Evolutionary conservation across 768 basidiomycete species (phyloP), one percentile per base, ranked within the genome.

Genomic region (Zangia roseola): DNA sequence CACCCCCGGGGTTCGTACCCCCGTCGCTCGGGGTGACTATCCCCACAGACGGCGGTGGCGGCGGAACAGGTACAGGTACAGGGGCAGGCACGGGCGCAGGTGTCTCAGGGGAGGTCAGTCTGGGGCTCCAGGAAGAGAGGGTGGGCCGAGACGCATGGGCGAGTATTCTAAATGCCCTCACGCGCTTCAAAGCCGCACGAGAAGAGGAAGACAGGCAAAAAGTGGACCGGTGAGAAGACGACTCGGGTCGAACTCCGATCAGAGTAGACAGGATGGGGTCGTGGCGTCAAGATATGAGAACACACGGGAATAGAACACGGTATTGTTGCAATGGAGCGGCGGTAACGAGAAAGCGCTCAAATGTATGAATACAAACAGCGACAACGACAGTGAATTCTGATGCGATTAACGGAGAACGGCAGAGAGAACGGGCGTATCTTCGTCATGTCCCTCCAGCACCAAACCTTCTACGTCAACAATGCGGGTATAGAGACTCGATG

Each of bases 21-120:
- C 84, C 88, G 4, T 84, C 87, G 7, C 80, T 89, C 14, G 89
- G 89, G 6, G 87, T 90, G 12, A 86, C 86, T 4, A 75, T 88
- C 44, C 86, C 89, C 39, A 58, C 74, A 10, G 55, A 49, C 6
- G 55, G 54, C 5, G 43, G 59, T 26, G 58, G 60, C 17, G 21
- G 13, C 5, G 30, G 30, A 14, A 14, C 6, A 31, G 30, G 30
- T 7, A 31, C 30, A 14, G 30, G 30, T 3, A 7, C 26, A n/a
- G n/a, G n/a, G n/a, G n/a, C n/a, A n/a, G n/a, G n/a, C n/a, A n/a
- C 30, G 14, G 30, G 12, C 6, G 7, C 30, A 6, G 30, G 30
- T 3, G 10, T 31, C 4, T 31, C 67, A 57, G 47, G 54, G 3
- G 53, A 56, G 21, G 71, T 68, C 60, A 80, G 71, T 57, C 78